These are phyloP conservation scores for Malbranchea zuffiana DNA, from an alignment of 2,329 filamentous ascomycete species.

Conservation along the genomic window DNA sequence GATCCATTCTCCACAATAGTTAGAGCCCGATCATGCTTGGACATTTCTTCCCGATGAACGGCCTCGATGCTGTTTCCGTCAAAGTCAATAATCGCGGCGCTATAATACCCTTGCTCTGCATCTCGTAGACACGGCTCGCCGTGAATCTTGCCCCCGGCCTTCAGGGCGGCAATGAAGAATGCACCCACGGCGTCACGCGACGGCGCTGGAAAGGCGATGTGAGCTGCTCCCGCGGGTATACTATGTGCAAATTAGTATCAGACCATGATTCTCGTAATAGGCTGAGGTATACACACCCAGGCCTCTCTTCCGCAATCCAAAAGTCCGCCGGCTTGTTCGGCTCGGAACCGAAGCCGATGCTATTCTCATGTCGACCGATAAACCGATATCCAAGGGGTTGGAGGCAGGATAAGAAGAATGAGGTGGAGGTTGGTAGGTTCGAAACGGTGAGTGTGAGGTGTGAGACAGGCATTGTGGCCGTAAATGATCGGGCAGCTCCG, in stretches of 20 bases:
- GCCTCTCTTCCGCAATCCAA: conserved; percentile 52
- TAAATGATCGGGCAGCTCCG: no score
- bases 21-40: conserved; percentile 22
- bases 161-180: conserved; percentile 60
- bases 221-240: conserved; percentile 44
- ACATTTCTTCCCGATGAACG: conserved; percentile 43
- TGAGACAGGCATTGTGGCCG: conserved; percentile 51
- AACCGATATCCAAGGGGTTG: conserved; percentile 69
- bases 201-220: conserved; percentile 58
- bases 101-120: conserved; percentile 47
- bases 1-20: conserved; percentile 30
- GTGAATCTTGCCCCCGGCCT: conserved; percentile 51
- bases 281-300: conserved; percentile 40
- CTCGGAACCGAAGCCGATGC: conserved; percentile 50
- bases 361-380: conserved; percentile 50
- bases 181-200: conserved; percentile 55
- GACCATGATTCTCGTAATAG: no score
- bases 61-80: conserved; percentile 80
- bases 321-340: conserved; percentile 47
- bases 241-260: conserved; percentile 24
- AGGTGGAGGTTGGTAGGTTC: conserved; percentile 66
- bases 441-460: conserved; percentile 59
- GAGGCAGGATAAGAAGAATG: conserved; percentile 70
- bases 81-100: conserved; percentile 58
- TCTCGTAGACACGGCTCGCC: conserved; percentile 46